Evolutionary conservation across 2,329 filamentous ascomycete genomes (phyloP), one percentile per base, ranked within the genome.

Genomic region (Penicillium corylophilum): DNA sequence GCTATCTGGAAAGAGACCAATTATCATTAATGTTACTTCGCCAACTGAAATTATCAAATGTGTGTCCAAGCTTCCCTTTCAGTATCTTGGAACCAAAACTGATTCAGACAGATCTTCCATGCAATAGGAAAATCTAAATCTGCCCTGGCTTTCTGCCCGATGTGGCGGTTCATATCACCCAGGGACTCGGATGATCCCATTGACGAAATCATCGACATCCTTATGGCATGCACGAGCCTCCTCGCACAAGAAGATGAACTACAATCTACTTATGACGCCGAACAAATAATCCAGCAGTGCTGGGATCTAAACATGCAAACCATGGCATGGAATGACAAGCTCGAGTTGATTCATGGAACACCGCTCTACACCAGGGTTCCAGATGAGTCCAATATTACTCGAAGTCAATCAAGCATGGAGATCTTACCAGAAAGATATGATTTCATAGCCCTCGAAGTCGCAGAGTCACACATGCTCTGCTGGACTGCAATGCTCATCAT

Each of bases 101-200:
- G 5, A 54, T 38, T 9, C 8, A 8, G 1, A 10, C 29, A 57
- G 54, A 51, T 59, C 3, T 56, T 50, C 10, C 51, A 59, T n/a
- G 54, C 51, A 22, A 50, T 59, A 43, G 47, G 54, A 22, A 59
- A 57, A 50, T 54, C 50, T 2, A 46, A 48, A 35, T 55, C 51
- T 1, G 51, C 51, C 12, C 47, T 55, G 20, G 40, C 45, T 7
- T 59, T 50, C 20, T 59, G 50, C 29, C 51, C 51, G 0, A 59
- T 53, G 41, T 53, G 45, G 50, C 48, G 47, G 36, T 33, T 40
- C 2, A 10, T 54, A 45, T 46, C 56, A 6, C 23, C 40, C 24
- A 40, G 12, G 12, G 23, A 46, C 7, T 43, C 36, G 12, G 41
- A 48, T 20, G 42, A 55, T 23, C 43, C 44, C 2, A 24, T 55